phyloP scores from a whole-genome alignment of 108 stramenopile genomes.

The Skeletonema potamos region DNA sequence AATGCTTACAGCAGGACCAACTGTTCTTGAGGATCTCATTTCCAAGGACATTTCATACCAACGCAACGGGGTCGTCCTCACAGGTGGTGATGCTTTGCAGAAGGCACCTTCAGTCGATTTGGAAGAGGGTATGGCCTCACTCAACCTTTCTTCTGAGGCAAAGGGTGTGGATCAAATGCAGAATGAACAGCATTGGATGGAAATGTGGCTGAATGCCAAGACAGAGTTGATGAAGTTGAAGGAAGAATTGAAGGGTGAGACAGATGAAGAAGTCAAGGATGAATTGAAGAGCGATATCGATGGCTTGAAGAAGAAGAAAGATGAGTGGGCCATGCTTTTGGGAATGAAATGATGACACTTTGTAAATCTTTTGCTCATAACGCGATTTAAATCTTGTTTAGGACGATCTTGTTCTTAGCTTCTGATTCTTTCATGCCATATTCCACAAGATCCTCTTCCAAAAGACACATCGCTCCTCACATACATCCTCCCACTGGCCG shows the following conservation, averaged over 20 bases:
- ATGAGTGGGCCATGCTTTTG: slow-evolving; percentile 11
- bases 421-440: slow-evolving; percentile 8
- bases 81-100: neutral
- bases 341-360: neutral
- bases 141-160: neutral
- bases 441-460: slow-evolving; percentile 20
- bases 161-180: neutral
- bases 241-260: neutral
- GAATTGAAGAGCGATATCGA: slow-evolving; percentile 7
- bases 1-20: too few relatives aligned
- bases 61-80: neutral
- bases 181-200: slow-evolving; percentile 3
- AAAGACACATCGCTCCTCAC: slow-evolving; percentile 30
- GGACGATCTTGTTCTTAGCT: too few relatives aligned
- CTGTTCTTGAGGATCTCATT: too few relatives aligned
- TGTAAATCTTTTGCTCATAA: too few relatives aligned
- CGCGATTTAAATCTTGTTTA: neutral
- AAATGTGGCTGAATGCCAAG: neutral
- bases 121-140: neutral
- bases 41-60: neutral
- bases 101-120: neutral
- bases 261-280: slow-evolving; percentile 3
- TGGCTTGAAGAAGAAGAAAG: slow-evolving; percentile 12
- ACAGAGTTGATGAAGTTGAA: slow-evolving; percentile 3
- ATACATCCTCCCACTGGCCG: slow-evolving; percentile 30